These are phyloP conservation scores for Gossypium schwendimanii DNA, from an alignment of 441 rosid genomes.

Conservation along the genomic window DNA sequence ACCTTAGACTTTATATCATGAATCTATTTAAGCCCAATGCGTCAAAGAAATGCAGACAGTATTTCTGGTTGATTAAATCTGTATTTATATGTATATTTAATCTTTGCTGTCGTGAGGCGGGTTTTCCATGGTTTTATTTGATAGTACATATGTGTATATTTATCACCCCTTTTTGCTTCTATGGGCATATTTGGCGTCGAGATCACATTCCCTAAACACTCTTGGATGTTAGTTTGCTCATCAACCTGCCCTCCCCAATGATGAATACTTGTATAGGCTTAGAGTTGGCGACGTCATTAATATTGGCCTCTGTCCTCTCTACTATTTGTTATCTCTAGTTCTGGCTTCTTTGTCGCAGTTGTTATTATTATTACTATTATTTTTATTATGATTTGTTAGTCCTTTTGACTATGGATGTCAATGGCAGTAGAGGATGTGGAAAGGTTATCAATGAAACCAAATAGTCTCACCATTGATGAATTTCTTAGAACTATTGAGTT, in stretches of 20 bases:
- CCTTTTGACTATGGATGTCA: not conserved
- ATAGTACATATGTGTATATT: not conserved
- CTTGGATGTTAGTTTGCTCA: not conserved
- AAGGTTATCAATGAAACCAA: not conserved
- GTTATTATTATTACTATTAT: not conserved
- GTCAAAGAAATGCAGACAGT: not conserved
- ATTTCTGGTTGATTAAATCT: not conserved
- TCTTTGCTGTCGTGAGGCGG: not conserved
- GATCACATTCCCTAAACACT: not conserved
- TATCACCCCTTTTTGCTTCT: not conserved
- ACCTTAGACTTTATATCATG: not conserved
- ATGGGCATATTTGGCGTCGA: too few relatives aligned
- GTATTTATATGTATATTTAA: too few relatives aligned
- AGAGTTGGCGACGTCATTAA: slow-evolving; percentile 9
- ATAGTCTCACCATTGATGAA: not conserved
- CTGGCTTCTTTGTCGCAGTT: not conserved
- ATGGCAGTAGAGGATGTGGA: not conserved
- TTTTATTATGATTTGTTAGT: not conserved
- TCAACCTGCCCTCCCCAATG: slow-evolving; percentile 1
- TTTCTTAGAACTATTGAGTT: not conserved
- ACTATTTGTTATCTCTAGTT: not conserved
- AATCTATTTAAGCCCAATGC: not conserved
- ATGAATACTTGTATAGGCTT: not conserved
- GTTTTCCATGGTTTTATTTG: not conserved
- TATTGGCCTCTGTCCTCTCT: not conserved